Percentiles rank a stretch among this genome's conserved stretches.
Conservation (phyloP, 192 early-diverging fungal genomes). For the Backusella westeae region DNA sequence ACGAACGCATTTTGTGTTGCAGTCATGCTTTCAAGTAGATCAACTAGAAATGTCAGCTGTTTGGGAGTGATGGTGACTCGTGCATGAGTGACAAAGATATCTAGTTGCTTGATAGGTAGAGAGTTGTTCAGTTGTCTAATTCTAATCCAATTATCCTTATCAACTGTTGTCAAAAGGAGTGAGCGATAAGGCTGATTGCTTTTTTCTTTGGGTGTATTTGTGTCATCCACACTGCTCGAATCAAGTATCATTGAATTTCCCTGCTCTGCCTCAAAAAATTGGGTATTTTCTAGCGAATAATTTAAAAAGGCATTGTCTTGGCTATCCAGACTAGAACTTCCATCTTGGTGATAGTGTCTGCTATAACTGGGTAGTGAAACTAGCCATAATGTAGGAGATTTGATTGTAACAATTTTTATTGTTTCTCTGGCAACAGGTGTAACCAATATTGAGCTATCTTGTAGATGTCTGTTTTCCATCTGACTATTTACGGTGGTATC, state of each 20-base stretch:
- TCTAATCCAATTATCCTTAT: conserved; percentile 44
- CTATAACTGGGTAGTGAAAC: conserved; percentile 1
- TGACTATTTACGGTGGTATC: background rate
- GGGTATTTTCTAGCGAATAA: conserved; percentile 32
- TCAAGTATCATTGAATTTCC: conserved; percentile 17
- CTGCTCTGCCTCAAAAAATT: conserved; percentile 39
- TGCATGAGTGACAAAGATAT: conserved; percentile 40
- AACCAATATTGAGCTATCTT: conserved; percentile 35
- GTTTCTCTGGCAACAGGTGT: conserved; percentile 37
- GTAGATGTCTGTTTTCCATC: background rate
- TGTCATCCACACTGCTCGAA: background rate
- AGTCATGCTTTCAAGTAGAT: conserved; percentile 8
- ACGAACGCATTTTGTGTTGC: background rate
- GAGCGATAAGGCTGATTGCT: conserved; percentile 30
- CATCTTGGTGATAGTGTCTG: background rate
- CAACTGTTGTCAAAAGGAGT: conserved; percentile 45
- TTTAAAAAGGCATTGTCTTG: background rate
- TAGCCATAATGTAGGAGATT: conserved; percentile 50
- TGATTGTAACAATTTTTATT: conserved; percentile 51
- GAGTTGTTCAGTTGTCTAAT: conserved; percentile 34
- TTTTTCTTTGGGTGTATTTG: background rate
- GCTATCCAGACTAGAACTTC: background rate
- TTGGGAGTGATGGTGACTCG: conserved; percentile 36
- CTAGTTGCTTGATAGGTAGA: conserved; percentile 32
- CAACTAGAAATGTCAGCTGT: conserved; percentile 39